Conservation (phyloP, 2,329 filamentous ascomycete species). For the Trichoderma harzianum region DNA sequence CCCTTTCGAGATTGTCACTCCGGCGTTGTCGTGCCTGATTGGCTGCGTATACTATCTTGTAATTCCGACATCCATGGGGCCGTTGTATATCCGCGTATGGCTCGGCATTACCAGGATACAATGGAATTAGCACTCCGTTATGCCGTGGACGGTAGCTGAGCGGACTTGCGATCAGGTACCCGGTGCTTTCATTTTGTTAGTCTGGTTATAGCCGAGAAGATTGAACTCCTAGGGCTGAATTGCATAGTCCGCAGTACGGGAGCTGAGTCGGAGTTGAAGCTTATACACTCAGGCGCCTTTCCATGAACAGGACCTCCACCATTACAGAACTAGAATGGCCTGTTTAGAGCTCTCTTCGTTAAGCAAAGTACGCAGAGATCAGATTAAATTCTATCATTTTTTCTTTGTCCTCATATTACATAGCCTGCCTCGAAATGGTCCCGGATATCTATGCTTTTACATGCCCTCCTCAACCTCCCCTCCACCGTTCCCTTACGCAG, state of each 20-base stretch:
- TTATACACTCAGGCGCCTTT: not conserved
- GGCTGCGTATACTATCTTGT: not conserved
- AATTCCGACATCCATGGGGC: not conserved
- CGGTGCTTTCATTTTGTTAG: not conserved
- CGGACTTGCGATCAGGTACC: not conserved
- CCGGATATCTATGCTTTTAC: constrained; percentile 27
- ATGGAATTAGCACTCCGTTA: not conserved
- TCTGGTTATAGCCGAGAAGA: not conserved
- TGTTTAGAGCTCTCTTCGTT: not conserved
- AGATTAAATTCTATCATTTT: constrained; percentile 19
- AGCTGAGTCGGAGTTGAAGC: not conserved
- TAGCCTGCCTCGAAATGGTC: constrained; percentile 4
- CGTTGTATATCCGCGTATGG: not conserved
- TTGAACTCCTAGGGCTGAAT: too few species aligned
- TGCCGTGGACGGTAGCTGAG: not conserved
- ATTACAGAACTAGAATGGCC: not conserved
- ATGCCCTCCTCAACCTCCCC: constrained; percentile 15
- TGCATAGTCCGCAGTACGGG: not conserved
- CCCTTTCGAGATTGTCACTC: not conserved
- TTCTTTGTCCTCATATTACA: constrained; percentile 12
- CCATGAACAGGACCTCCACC: not conserved
- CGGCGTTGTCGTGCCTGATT: constrained; percentile 1
- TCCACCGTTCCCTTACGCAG: not conserved
- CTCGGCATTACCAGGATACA: not conserved
- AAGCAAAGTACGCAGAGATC: not conserved